A percentile compares a stretch with the other conserved stretches of the same genome.
phyloP scores from a whole-genome alignment of 805 yeast genomes.

The Cephaloascus fragrans region DNA sequence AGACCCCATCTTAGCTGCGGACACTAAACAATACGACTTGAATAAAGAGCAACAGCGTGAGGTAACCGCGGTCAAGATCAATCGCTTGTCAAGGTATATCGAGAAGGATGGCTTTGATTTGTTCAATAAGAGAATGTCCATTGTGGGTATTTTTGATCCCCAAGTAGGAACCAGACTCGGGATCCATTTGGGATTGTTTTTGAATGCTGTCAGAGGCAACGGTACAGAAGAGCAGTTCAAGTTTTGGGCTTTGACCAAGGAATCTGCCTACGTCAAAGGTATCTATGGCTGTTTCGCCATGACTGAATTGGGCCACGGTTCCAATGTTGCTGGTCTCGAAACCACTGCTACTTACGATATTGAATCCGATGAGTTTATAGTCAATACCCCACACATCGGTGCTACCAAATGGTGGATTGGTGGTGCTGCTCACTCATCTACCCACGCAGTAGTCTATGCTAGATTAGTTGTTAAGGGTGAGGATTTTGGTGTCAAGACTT shows the following conservation, averaged over 20 bases:
- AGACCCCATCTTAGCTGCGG: constrained; percentile 55
- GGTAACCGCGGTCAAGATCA: constrained; percentile 49
- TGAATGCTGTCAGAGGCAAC: constrained; percentile 73
- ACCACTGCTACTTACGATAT: constrained; percentile 81
- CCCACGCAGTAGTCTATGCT: constrained; percentile 80
- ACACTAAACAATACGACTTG: constrained; percentile 46
- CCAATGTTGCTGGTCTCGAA: constrained; percentile 87
- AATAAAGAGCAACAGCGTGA: constrained; percentile 49
- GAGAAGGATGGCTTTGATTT: constrained; percentile 32
- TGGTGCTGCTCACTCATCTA: constrained; percentile 93
- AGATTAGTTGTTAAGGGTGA: constrained; percentile 70
- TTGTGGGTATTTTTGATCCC: constrained; percentile 66
- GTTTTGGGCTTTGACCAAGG: constrained; percentile 73
- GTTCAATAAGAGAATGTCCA: constrained; percentile 49
- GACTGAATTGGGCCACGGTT: constrained; percentile 92
- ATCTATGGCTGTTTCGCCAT: constrained; percentile 84
- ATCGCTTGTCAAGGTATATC: constrained; percentile 50
- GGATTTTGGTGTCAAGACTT: constrained; percentile 89
- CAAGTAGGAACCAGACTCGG: constrained; percentile 75
- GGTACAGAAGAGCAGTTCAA: constrained; percentile 79
- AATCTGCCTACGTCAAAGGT: constrained; percentile 48
- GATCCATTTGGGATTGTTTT: constrained; percentile 79
- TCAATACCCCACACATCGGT: constrained; percentile 82
- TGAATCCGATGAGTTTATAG: constrained; percentile 53
- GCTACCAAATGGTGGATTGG: constrained; percentile 99